Evolutionary conservation across 148 eudicot species (phyloP).

Genomic region (Polygonum aviculare): DNA sequence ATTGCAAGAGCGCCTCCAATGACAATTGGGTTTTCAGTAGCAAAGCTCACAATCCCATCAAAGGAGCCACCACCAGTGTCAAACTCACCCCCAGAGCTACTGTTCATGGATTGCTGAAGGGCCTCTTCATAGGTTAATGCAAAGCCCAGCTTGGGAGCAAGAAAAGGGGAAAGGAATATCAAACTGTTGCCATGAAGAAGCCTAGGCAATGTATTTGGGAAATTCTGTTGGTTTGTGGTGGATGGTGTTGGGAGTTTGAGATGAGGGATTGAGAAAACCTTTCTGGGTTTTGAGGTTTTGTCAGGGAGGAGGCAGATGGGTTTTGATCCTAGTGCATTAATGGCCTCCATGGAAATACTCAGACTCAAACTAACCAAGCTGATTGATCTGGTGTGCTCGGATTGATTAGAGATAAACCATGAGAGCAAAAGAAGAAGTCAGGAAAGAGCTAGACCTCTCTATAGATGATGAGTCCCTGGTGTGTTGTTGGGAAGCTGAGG

Average conservation of each 20-base stretch:
- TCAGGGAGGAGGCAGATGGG: constrained; percentile 63
- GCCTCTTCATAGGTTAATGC: constrained; percentile 93
- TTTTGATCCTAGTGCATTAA: constrained; percentile 60
- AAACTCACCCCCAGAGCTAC: constrained; percentile 37
- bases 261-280: constrained; percentile 22
- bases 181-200: constrained; percentile 40
- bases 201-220: constrained; percentile 22
- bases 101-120: constrained; percentile 39
- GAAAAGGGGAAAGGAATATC: constrained; percentile 45
- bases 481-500: constrained; percentile 20
- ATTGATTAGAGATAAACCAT: constrained; percentile 10
- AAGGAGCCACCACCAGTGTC: constrained; percentile 51
- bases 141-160: constrained; percentile 41
- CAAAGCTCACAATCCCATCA: constrained; percentile 37
- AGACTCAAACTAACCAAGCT: background rate
- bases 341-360: constrained; percentile 63
- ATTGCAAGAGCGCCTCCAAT: constrained; percentile 60
- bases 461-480: background rate
- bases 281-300: constrained; percentile 59
- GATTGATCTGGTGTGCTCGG: background rate
- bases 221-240: constrained; percentile 26
- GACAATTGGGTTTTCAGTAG: constrained; percentile 51
- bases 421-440: background rate
- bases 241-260: constrained; percentile 29
- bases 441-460: constrained; percentile 3